Percentiles rank a stretch among this genome's conserved stretches.
Evolutionary conservation across 1,284 basidiomycete species (phyloP).

Genomic region (Athelia psychrophila): DNA sequence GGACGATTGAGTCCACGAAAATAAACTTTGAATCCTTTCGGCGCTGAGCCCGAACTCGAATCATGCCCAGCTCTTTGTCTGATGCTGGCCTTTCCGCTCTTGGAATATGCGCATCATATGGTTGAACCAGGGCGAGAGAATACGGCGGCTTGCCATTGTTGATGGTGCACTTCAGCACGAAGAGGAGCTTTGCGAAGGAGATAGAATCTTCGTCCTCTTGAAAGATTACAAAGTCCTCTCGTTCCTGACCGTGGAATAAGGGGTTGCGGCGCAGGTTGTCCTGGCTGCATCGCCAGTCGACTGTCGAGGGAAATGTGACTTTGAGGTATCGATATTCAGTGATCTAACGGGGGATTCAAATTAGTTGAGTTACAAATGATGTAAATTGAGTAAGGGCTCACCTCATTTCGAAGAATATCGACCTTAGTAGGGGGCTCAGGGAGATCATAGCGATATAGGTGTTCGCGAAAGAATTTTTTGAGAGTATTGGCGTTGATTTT

Average conservation of each 20-base stretch:
- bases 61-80: conserved; percentile 20
- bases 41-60: conserved; percentile 12
- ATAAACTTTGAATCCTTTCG: conserved; percentile 15
- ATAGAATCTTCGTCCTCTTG: conserved; percentile 11
- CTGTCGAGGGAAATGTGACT: conserved; percentile 21
- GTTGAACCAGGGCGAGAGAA: conserved; percentile 21
- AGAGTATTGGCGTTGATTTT: no score
- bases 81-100: no score
- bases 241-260: conserved; percentile 18
- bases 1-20: conserved; percentile 18
- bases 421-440: no score
- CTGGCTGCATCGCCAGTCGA: conserved; percentile 19
- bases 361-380: no score
- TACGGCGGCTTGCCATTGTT: conserved; percentile 7
- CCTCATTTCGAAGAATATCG: no score
- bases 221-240: conserved; percentile 27
- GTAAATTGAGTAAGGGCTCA: conserved; percentile 13
- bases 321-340: conserved; percentile 22
- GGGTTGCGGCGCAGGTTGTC: conserved; percentile 29
- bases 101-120: conserved; percentile 12
- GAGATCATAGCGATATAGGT: no score
- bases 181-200: conserved; percentile 20
- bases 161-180: conserved; percentile 20
- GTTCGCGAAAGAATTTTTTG: no score
- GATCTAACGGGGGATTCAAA: conserved; percentile 13